phyloP scores from a whole-genome alignment of 2,329 filamentous ascomycete genomes.

The Talaromyces sp. region DNA sequence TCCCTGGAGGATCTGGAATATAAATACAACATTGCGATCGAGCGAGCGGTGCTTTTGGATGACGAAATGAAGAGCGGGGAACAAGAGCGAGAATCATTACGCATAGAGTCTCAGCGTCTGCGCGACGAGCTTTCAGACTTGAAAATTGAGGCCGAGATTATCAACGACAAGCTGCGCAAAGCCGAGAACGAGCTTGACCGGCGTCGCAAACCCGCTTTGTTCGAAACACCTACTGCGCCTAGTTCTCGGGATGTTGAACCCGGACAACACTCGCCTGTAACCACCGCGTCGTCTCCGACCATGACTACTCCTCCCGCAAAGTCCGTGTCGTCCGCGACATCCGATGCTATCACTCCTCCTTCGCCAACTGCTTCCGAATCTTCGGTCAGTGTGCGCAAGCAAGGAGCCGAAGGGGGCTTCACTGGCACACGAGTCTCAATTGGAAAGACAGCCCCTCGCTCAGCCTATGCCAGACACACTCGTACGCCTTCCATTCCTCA shows the following conservation, averaged over 20 bases:
- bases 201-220: slow-evolving; percentile 50
- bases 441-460: slow-evolving; percentile 52
- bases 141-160: slow-evolving; percentile 90
- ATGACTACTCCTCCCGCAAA: slow-evolving; percentile 81
- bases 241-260: slow-evolving; percentile 62
- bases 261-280: slow-evolving; percentile 73
- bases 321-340: slow-evolving; percentile 57
- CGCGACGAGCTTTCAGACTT: slow-evolving; percentile 89
- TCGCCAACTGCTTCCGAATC: slow-evolving; percentile 91
- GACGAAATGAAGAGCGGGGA: slow-evolving; percentile 90
- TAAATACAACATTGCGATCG: slow-evolving; percentile 93
- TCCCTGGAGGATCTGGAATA: slow-evolving; percentile 95
- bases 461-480: slow-evolving; percentile 49
- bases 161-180: slow-evolving; percentile 87
- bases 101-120: slow-evolving; percentile 86
- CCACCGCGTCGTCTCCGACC: slow-evolving; percentile 84
- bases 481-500: slow-evolving; percentile 59
- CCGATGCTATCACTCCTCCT: slow-evolving; percentile 74
- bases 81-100: slow-evolving; percentile 80
- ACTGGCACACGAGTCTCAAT: slow-evolving; percentile 45
- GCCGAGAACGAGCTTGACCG: slow-evolving; percentile 52
- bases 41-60: slow-evolving; percentile 87
- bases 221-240: slow-evolving; percentile 45
- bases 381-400: slow-evolving; percentile 59
- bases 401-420: slow-evolving; percentile 50